Conservation (phyloP, 129 eudicot species). For the Helichrysum umbraculigerum region DNA sequence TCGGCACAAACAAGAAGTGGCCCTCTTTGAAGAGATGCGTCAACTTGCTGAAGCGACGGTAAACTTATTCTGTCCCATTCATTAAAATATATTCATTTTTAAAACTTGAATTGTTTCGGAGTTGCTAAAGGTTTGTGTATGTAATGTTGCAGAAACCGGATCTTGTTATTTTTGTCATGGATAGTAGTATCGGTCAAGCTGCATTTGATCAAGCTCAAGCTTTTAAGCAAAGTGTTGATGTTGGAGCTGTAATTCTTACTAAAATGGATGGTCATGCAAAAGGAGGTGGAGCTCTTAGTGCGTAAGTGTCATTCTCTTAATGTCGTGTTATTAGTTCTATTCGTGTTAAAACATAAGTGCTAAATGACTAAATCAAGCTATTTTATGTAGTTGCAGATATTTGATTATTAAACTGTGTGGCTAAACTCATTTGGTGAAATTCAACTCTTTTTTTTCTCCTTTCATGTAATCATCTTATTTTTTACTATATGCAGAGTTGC, state of each 20-base stretch:
- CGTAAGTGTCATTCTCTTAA: constrained; percentile 62
- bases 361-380: too few species aligned
- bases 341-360: too few species aligned
- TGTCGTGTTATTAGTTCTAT: background rate
- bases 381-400: too few species aligned
- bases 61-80: constrained; percentile 7
- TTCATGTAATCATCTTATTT: too few species aligned
- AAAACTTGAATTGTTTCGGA: background rate
- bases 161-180: constrained; percentile 91
- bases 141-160: constrained; percentile 74
- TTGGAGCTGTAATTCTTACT: constrained; percentile 90
- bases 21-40: constrained; percentile 95
- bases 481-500: constrained; percentile 67
- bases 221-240: constrained; percentile 89
- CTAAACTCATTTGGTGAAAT: too few species aligned
- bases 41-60: constrained; percentile 95
- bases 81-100: background rate
- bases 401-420: too few species aligned
- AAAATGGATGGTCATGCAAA: constrained; percentile 98
- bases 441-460: too few species aligned
- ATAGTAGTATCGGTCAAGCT: constrained; percentile 98
- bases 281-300: constrained; percentile 99
- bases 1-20: constrained; percentile 87
- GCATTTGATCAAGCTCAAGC: constrained; percentile 97
- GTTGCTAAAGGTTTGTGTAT: constrained; percentile 15